These are phyloP conservation scores for Pelargonium citronellum DNA, from an alignment of 441 rosid species.

Conservation along the genomic window DNA sequence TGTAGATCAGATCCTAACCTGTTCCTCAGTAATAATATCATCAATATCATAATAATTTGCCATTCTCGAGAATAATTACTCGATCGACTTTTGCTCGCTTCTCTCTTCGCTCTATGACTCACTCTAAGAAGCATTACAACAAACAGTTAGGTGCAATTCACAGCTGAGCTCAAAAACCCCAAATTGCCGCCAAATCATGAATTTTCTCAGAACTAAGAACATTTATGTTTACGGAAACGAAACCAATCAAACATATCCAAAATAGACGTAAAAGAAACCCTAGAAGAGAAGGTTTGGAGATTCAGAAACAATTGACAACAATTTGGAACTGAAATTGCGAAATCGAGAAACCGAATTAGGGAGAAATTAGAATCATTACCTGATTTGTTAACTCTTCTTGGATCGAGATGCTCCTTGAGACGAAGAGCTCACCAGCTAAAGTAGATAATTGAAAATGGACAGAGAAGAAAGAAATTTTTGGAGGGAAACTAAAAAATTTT, in stretches of 20 bases:
- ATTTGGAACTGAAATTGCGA: not conserved
- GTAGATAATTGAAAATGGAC: not conserved
- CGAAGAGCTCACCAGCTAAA: not conserved
- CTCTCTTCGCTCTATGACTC: not conserved
- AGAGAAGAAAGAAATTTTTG: not conserved
- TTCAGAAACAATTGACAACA: not conserved
- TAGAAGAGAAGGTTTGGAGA: not conserved
- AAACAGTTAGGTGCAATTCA: not conserved
- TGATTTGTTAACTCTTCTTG: not conserved
- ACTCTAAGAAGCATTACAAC: not conserved
- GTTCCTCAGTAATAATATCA: slow-evolving; percentile 64
- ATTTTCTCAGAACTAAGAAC: not conserved
- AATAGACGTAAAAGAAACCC: not conserved
- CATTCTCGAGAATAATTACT: slow-evolving; percentile 25
- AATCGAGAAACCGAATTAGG: not conserved
- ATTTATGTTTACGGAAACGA: not conserved
- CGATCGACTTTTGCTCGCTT: not conserved
- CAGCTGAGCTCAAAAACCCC: not conserved
- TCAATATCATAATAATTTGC: slow-evolving; percentile 51
- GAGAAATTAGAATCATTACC: not conserved
- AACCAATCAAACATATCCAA: not conserved
- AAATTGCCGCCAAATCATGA: not conserved
- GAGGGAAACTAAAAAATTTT: slow-evolving; percentile 4
- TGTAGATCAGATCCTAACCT: slow-evolving; percentile 31
- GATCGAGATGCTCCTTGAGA: not conserved